Evolutionary conservation across 2,329 filamentous ascomycete species (phyloP).

Genomic region (Colletotrichum melonis): DNA sequence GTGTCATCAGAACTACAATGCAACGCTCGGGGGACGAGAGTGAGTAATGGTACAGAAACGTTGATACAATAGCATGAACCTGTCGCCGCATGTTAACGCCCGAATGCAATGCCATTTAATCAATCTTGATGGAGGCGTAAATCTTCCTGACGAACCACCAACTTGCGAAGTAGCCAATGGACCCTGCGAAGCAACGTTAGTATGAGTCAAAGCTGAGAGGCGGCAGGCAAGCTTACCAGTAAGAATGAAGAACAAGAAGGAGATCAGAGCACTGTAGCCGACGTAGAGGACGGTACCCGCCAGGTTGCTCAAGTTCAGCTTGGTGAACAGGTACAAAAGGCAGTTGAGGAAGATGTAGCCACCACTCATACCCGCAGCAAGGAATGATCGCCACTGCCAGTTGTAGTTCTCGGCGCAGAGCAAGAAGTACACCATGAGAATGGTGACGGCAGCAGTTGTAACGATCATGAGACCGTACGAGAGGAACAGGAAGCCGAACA

Average conservation of each 20-base stretch:
- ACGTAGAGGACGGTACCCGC: constrained; percentile 92
- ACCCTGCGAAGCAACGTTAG: constrained; percentile 65
- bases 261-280: constrained; percentile 90
- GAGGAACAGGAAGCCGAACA: constrained; percentile 99
- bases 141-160: constrained; percentile 96
- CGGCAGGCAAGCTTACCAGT: constrained; percentile 78
- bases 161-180: constrained; percentile 94
- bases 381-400: constrained; percentile 98
- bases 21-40: neutral
- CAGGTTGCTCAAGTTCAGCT: constrained; percentile 85
- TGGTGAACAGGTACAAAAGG: constrained; percentile 89
- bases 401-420: constrained; percentile 97
- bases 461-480: constrained; percentile 98
- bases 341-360: constrained; percentile 94
- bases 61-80: constrained; percentile 24
- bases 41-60: constrained; percentile 18
- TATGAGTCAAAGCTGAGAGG: neutral
- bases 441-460: constrained; percentile 90
- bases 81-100: constrained; percentile 9
- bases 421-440: constrained; percentile 95
- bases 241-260: constrained; percentile 91
- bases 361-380: constrained; percentile 89
- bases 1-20: constrained; percentile 3
- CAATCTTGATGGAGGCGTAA: constrained; percentile 98
- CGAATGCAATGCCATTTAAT: constrained; percentile 61